Base-by-base conservation (phyloP, 2,329 filamentous ascomycete genomes). In the Curvularia lunata region DNA sequence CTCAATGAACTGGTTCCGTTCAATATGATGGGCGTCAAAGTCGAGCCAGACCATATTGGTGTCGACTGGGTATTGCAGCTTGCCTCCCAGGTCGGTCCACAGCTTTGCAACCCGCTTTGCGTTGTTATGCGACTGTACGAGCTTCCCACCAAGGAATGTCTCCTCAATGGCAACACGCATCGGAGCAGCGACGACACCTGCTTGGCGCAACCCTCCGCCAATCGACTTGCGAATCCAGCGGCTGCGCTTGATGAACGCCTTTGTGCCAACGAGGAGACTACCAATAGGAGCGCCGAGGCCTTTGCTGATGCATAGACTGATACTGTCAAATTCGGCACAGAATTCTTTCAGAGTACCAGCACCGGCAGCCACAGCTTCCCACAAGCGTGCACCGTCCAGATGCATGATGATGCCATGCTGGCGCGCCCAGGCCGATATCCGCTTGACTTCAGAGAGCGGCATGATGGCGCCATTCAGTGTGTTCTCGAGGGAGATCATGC, bases 1-100 rank as follows among this genome's bases (percentile, higher is more conserved):
- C 55, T 81, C 79, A 9, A 84, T 81, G 59, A 88, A 84, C 40
- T 83, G 80, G 50, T 84, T 81, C 4, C 73, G 73, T 3, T 80
- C 78, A 30, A 88, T 73, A 0, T 85, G 84, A 10, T 85, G 84
- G 1, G 83, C 83, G 28, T 86, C 83, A 16, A 95, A 79, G 74
- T 96, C 88, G 56, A 96, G 71, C 91, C 91, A 96, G 32, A 91
- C 86, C 91, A 96, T 96, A 78, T 96, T 96, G n/a, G 92, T 96
- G 71, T 96, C 88, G 1, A 90, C 88, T 0, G 90, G 88, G 58
- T 88, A 82, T 19, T 82, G 77, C 55, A 92, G 77, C 76, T 84
- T 86, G 1, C 91, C 92, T 4, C 91, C 91, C 50, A 88, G 80
- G 16, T 78, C 79, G 5, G 81, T 84, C 92, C 92, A 96, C 63